A percentile compares a stretch with the other conserved stretches of the same genome.
phyloP scores from a whole-genome alignment of 2,329 filamentous ascomycete species.

The Aureobasidium pullulans region DNA sequence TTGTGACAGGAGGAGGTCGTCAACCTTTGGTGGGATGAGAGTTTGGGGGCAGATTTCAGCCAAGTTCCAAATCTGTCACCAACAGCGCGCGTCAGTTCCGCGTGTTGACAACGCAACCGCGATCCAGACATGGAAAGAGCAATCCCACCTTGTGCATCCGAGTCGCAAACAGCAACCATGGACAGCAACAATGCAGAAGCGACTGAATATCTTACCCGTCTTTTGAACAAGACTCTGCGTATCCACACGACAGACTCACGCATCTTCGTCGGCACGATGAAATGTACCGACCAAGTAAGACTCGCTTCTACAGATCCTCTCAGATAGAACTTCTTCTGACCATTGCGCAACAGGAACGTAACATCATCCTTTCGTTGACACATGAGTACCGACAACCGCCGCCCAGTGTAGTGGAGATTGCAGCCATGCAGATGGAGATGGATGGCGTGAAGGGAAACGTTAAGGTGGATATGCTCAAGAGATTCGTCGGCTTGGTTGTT shows the following conservation, averaged over 20 bases:
- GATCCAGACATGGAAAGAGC: no score
- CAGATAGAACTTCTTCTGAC: not conserved
- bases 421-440: conserved; percentile 16
- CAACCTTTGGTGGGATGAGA: no score
- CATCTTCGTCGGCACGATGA: conserved; percentile 84
- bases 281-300: conserved; percentile 81
- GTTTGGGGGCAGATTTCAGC: no score
- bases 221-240: conserved; percentile 59
- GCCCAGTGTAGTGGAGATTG: conserved; percentile 35
- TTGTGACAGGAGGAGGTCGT: no score
- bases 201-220: conserved; percentile 23
- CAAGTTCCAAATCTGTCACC: no score
- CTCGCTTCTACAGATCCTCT: no score
- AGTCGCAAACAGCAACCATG: not conserved
- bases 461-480: conserved; percentile 67
- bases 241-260: conserved; percentile 75
- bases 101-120: no score
- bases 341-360: conserved; percentile 43
- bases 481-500: conserved; percentile 83
- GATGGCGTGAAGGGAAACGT: conserved; percentile 34
- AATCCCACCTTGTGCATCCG: no score
- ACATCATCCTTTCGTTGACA: conserved; percentile 77
- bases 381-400: conserved; percentile 80
- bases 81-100: no score
- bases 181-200: conserved; percentile 18